Evolutionary conservation across 441 rosid species (phyloP), one percentile per base, ranked within the genome.

Genomic region (Gossypium trilobum): DNA sequence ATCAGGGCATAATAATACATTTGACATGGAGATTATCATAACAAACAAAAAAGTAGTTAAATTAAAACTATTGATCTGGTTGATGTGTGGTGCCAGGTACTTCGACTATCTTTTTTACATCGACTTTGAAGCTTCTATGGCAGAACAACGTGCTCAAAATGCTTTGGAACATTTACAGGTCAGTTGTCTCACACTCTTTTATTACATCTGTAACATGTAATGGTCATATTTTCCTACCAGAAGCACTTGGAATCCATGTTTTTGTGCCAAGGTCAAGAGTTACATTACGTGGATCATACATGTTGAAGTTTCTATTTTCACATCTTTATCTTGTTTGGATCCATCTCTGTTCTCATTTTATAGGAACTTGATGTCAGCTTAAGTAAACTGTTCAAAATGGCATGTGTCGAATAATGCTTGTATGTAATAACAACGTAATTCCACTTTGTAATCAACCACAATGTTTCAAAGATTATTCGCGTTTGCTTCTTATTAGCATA

Each of bases 81-180:
- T 67, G 75, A 52, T 68, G 68, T 77, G 67, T 81, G 77, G 68
- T 76, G 61, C 68, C 82, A 95, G 97, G 87, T 87, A 85, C 77
- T 95, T 95, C 46, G 97, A 95, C 82, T 92, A 92, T 85, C 87
- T 95, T 11, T 95, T 95, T 77, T 92, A 85, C 78, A 78, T 89
- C 5, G 98, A 95, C 71, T 89, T 95, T 74, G 95, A 91, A 80
- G 98, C 99, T 44, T 95, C 99, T 17, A 91, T 92, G 97, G 98
- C 99, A 56, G 99, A 95, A 20, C 72, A 79, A 3, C 89, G 92
- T 63, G 93, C 94, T 14, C 99, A 92, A 76, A 60, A 78, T 66
- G 95, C 99, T 59, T 77, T 95, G 74, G 87, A 81, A 77, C 91
- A 88, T 82, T 78, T 95, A 72, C 93, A 89, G 97, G 99, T 91